These are phyloP conservation scores for Hymenoscyphus repandus DNA, from an alignment of 2,329 filamentous ascomycete species.

Conservation along the genomic window DNA sequence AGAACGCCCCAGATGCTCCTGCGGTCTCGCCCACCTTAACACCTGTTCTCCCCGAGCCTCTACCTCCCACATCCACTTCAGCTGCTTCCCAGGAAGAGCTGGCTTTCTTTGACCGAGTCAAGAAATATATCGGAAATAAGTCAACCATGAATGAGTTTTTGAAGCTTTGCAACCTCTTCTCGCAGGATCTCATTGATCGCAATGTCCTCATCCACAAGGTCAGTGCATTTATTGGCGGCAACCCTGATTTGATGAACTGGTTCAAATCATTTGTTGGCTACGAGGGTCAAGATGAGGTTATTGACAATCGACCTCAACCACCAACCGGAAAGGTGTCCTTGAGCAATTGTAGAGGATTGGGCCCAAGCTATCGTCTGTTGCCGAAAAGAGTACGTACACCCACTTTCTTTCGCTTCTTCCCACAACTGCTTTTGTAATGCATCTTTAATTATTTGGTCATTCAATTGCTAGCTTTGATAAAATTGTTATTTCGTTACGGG, in stretches of 20 bases:
- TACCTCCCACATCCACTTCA: conserved; percentile 68
- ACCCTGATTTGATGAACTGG: conserved; percentile 80
- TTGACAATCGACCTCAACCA: conserved; percentile 72
- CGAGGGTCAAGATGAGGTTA: conserved; percentile 68
- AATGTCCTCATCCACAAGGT: conserved; percentile 79
- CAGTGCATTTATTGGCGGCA: conserved; percentile 79
- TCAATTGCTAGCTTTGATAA: not conserved
- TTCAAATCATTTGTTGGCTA: conserved; percentile 82
- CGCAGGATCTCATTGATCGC: conserved; percentile 84
- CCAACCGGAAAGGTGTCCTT: conserved; percentile 82
- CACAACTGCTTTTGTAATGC: not conserved
- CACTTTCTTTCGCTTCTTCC: conserved; percentile 6
- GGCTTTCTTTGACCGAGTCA: conserved; percentile 90
- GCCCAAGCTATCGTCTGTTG: conserved; percentile 88
- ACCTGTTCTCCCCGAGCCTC: conserved; percentile 79
- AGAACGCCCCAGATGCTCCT: conserved; percentile 26
- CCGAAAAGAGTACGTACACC: conserved; percentile 64
- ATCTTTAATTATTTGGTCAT: not conserved
- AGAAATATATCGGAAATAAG: conserved; percentile 93
- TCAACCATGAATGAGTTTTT: conserved; percentile 92
- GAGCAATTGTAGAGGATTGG: conserved; percentile 91
- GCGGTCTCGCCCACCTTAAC: conserved; percentile 77
- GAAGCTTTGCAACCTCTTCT: conserved; percentile 94
- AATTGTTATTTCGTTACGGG: too few species aligned
- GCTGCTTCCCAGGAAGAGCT: conserved; percentile 81